Percentiles rank a stretch among this genome's conserved stretches.
These are phyloP conservation scores for Penicillium janthinellum DNA, from an alignment of 2,329 filamentous ascomycete species.

Conservation along the genomic window DNA sequence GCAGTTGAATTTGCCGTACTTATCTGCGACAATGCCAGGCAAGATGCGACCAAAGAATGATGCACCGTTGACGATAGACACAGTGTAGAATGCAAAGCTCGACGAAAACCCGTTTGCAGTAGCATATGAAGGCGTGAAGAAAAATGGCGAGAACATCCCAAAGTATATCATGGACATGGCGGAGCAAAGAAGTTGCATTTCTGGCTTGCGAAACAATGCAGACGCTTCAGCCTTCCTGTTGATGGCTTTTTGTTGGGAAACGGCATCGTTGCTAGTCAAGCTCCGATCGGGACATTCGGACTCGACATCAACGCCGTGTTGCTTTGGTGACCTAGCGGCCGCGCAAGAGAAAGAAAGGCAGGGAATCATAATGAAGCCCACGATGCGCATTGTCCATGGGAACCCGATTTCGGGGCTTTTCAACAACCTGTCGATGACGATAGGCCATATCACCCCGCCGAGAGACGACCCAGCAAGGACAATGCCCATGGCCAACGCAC, in stretches of 20 bases:
- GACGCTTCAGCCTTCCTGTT: conserved; percentile 10
- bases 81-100: conserved; percentile 41
- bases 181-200: conserved; percentile 30
- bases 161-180: conserved; percentile 42
- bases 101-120: conserved; percentile 30
- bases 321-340: conserved; percentile 15
- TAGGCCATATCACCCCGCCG: conserved; percentile 41
- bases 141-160: conserved; percentile 45
- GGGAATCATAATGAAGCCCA: conserved; percentile 47
- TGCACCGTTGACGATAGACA: conserved; percentile 42
- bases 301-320: background rate
- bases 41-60: conserved; percentile 43
- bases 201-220: conserved; percentile 22
- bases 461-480: conserved; percentile 37
- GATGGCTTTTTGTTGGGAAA: background rate
- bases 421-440: conserved; percentile 34
- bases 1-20: conserved; percentile 37
- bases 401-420: conserved; percentile 30
- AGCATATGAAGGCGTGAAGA: conserved; percentile 39
- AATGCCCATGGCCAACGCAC: conserved; percentile 37
- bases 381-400: conserved; percentile 43
- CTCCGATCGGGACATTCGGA: conserved; percentile 1
- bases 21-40: conserved; percentile 40
- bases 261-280: background rate
- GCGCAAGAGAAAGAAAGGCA: conserved; percentile 35